These are phyloP conservation scores for Dactylellina haptotyla DNA, from an alignment of 2,329 filamentous ascomycete genomes.

Conservation along the genomic window DNA sequence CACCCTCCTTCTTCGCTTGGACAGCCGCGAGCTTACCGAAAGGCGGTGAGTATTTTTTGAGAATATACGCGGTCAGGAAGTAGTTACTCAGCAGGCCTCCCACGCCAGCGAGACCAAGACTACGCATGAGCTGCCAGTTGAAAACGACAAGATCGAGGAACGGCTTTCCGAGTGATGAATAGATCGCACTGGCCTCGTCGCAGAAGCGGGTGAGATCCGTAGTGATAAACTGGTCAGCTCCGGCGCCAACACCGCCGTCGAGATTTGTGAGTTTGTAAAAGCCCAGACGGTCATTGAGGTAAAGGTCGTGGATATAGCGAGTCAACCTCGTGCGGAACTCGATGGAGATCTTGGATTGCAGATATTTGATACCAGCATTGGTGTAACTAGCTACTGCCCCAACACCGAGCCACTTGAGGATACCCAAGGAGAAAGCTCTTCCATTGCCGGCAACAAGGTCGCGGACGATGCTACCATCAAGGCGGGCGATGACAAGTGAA, in stretches of 20 bases:
- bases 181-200: conserved; percentile 86
- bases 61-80: conserved; percentile 88
- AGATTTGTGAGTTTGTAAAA: conserved; percentile 96
- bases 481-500: conserved; percentile 86
- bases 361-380: conserved; percentile 94
- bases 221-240: conserved; percentile 96
- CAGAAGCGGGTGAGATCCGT: conserved; percentile 97
- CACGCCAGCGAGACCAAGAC: conserved; percentile 85
- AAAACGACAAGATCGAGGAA: conserved; percentile 97
- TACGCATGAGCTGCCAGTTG: conserved; percentile 95
- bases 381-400: conserved; percentile 95
- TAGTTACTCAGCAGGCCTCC: conserved; percentile 91
- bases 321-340: conserved; percentile 95
- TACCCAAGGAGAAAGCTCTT: conserved; percentile 84
- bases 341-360: conserved; percentile 97
- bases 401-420: conserved; percentile 93
- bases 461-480: conserved; percentile 95
- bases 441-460: conserved; percentile 96
- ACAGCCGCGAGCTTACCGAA: conserved; percentile 98
- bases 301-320: conserved; percentile 95
- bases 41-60: conserved; percentile 87
- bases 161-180: conserved; percentile 96
- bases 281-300: conserved; percentile 91
- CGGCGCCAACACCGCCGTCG: conserved; percentile 90
- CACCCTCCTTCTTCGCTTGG: conserved; percentile 92